Evolutionary conservation across 495 filamentous ascomycete genomes (phyloP).

Genomic region (Cudoniella acicularis): DNA sequence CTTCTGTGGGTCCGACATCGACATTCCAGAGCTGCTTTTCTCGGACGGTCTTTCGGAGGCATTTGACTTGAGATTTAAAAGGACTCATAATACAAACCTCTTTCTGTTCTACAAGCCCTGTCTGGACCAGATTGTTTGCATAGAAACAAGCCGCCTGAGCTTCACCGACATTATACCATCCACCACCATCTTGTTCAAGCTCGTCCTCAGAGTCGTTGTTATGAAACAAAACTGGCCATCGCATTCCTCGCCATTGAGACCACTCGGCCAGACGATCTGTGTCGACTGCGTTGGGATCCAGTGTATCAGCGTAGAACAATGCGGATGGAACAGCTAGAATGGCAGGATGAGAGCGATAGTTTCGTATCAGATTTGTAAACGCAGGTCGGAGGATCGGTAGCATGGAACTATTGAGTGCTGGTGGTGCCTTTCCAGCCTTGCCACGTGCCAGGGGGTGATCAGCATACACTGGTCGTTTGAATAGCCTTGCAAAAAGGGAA

Average conservation of each 20-base stretch:
- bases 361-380: slow-evolving; percentile 53
- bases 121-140: slow-evolving; percentile 34
- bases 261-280: slow-evolving; percentile 35
- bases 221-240: slow-evolving; percentile 48
- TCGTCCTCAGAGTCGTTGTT: slow-evolving; percentile 43
- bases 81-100: slow-evolving; percentile 54
- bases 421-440: slow-evolving; percentile 16
- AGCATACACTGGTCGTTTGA: slow-evolving; percentile 39
- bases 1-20: slow-evolving; percentile 54
- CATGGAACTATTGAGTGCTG: slow-evolving; percentile 9
- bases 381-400: slow-evolving; percentile 38
- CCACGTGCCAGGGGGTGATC: slow-evolving; percentile 46
- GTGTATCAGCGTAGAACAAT: slow-evolving; percentile 52
- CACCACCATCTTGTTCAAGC: slow-evolving; percentile 45
- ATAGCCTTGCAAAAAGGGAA: slow-evolving; percentile 51
- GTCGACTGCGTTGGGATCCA: slow-evolving; percentile 42
- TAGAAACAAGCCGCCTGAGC: slow-evolving; percentile 41
- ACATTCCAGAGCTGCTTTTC: slow-evolving; percentile 33
- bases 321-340: slow-evolving; percentile 50
- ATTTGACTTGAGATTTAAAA: slow-evolving; percentile 49
- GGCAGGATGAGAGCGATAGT: slow-evolving; percentile 55
- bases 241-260: slow-evolving; percentile 43
- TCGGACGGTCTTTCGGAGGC: slow-evolving; percentile 38
- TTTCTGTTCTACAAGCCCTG: slow-evolving; percentile 30
- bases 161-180: slow-evolving; percentile 51